Evolutionary conservation across 1,139 yeast genomes (phyloP).

Genomic region (Taphrina flavorubra): DNA sequence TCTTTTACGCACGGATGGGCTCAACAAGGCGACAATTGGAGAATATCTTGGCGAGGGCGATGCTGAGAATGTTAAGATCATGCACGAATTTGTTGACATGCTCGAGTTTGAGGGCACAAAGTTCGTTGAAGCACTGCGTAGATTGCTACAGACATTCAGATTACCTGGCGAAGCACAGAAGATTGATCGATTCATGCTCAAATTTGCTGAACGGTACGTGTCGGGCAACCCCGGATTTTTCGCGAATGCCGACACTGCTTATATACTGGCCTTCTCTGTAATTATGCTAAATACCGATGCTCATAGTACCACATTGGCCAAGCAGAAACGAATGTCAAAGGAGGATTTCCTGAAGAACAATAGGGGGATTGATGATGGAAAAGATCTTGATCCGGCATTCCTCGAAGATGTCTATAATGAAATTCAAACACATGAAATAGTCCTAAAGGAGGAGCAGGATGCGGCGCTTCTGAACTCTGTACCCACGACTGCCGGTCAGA

Average conservation of each 20-base stretch:
- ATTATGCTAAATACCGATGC: constrained; percentile 92
- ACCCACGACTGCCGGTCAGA: constrained; percentile 50
- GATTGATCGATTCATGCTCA: constrained; percentile 93
- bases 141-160: constrained; percentile 82
- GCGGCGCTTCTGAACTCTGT: constrained; percentile 57
- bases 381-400: constrained; percentile 77
- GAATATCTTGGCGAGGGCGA: constrained; percentile 92
- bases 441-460: constrained; percentile 89
- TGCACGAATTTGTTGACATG: constrained; percentile 92
- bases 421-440: constrained; percentile 82
- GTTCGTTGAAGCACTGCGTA: constrained; percentile 86
- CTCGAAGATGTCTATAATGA: constrained; percentile 73
- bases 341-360: constrained; percentile 87
- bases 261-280: constrained; percentile 88
- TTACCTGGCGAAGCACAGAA: constrained; percentile 98
- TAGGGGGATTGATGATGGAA: constrained; percentile 91
- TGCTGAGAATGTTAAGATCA: constrained; percentile 73
- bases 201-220: constrained; percentile 90
- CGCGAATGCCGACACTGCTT: constrained; percentile 93
- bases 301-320: constrained; percentile 71
- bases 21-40: constrained; percentile 85
- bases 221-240: constrained; percentile 83
- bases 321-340: constrained; percentile 72
- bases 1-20: constrained; percentile 73
- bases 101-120: constrained; percentile 74